Percentiles rank a stretch among this genome's conserved stretches.
These are phyloP conservation scores for Cicer judaicum DNA, from an alignment of 306 rosid genomes.

Conservation along the genomic window DNA sequence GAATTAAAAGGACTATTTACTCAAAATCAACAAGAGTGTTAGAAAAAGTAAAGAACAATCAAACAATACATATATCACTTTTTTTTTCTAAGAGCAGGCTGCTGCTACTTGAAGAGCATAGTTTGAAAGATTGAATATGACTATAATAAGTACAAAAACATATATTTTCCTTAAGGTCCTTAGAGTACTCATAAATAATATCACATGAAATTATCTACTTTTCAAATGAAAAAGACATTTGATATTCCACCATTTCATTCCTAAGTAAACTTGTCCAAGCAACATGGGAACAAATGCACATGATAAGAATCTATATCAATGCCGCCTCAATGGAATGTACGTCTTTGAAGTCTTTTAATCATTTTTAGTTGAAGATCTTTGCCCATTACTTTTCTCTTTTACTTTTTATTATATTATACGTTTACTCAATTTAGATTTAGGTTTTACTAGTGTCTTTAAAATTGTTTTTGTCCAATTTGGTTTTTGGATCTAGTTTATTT, in stretches of 20 bases:
- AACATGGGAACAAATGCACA: slow-evolving; percentile 40
- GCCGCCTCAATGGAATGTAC: slow-evolving; percentile 1
- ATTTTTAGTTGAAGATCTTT: neutral
- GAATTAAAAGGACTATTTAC: neutral
- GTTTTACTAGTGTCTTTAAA: no score
- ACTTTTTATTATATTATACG: neutral
- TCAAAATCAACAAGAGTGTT: neutral
- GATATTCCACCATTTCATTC: slow-evolving; percentile 41
- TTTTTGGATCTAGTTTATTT: no score
- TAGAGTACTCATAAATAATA: slow-evolving; percentile 34
- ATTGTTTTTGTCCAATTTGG: no score
- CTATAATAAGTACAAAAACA: slow-evolving; percentile 34
- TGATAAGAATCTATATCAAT: slow-evolving; percentile 34
- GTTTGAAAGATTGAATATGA: slow-evolving; percentile 38
- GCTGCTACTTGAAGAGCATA: slow-evolving; percentile 35
- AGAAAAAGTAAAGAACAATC: neutral
- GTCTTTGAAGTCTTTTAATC: neutral
- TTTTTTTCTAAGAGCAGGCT: slow-evolving; percentile 17
- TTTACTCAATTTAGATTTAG: no score
- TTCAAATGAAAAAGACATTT: slow-evolving; percentile 44
- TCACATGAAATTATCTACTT: slow-evolving; percentile 34
- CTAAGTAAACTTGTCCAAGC: slow-evolving; percentile 52
- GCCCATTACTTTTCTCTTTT: neutral
- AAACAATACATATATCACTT: slow-evolving; percentile 27
- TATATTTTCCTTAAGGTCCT: slow-evolving; percentile 18